phyloP scores from a whole-genome alignment of 2,329 filamentous ascomycete genomes.

The Diplocarpon mali region DNA sequence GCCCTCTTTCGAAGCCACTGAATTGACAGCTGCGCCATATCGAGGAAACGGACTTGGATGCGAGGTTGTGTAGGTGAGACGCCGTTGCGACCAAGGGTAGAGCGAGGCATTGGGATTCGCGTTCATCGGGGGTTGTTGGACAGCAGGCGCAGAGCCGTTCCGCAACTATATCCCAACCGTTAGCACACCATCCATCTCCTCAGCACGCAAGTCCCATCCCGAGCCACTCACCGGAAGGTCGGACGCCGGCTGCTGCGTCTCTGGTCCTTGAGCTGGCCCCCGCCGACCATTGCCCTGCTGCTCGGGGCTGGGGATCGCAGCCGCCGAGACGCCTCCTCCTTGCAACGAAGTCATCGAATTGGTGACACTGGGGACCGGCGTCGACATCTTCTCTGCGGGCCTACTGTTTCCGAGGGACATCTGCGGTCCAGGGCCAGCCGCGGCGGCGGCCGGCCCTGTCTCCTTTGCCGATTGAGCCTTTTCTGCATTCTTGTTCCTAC shows the following conservation, averaged over 20 bases:
- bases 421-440: conserved; percentile 27
- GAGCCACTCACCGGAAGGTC: conserved; percentile 31
- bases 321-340: conserved; percentile 16
- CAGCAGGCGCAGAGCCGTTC: conserved; percentile 34
- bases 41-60: conserved; percentile 84
- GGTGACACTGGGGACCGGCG: conserved; percentile 40
- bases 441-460: no score
- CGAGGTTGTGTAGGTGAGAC: conserved; percentile 72
- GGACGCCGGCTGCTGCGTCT: conserved; percentile 20
- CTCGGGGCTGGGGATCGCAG: conserved; percentile 26
- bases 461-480: conserved; percentile 32
- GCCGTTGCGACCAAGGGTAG: conserved; percentile 92
- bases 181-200: conserved; percentile 2
- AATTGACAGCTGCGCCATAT: conserved; percentile 94
- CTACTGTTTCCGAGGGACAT: conserved; percentile 34
- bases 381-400: conserved; percentile 53
- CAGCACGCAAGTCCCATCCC: background rate
- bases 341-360: conserved; percentile 58
- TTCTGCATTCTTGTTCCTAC: conserved; percentile 60
- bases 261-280: conserved; percentile 35
- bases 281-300: conserved; percentile 39
- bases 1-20: conserved; percentile 86
- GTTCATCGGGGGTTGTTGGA: conserved; percentile 24
- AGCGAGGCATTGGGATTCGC: conserved; percentile 62
- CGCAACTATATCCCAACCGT: conserved; percentile 35